A percentile compares a stretch with the other conserved stretches of the same genome.
Conservation (phyloP, 495 filamentous ascomycete genomes). For the Apodospora peruviana region DNA sequence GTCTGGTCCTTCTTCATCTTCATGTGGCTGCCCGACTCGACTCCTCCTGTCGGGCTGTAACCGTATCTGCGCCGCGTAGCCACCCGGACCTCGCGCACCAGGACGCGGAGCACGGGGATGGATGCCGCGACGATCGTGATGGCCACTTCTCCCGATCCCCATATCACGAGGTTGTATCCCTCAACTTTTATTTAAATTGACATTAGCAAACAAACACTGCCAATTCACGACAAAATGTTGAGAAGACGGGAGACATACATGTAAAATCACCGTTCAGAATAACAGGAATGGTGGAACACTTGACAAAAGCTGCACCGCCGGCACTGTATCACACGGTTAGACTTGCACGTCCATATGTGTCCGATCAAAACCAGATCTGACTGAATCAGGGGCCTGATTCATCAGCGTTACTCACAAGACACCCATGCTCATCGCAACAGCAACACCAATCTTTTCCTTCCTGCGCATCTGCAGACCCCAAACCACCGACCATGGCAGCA, state of each 20-base stretch:
- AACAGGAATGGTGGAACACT: slow-evolving; percentile 18
- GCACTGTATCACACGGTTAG: slow-evolving; percentile 12
- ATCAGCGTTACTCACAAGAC: slow-evolving; percentile 34
- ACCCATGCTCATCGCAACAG: slow-evolving; percentile 36
- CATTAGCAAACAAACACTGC: background rate
- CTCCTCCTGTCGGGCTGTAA: background rate
- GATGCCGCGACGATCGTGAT: slow-evolving; percentile 31
- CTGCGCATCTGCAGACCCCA: slow-evolving; percentile 27
- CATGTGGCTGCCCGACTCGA: background rate
- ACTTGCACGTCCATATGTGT: background rate
- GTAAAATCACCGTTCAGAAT: slow-evolving; percentile 19
- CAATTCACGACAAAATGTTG: background rate
- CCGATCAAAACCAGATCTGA: too few relatives aligned
- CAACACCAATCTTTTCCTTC: slow-evolving; percentile 34
- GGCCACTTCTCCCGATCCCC: slow-evolving; percentile 25
- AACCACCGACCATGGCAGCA: slow-evolving; percentile 31
- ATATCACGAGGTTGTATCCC: slow-evolving; percentile 22
- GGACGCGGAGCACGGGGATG: slow-evolving; percentile 27
- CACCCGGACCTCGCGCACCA: slow-evolving; percentile 16
- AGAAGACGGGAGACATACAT: slow-evolving; percentile 9
- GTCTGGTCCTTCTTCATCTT: slow-evolving; percentile 2
- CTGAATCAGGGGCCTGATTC: too few relatives aligned
- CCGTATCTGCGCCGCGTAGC: slow-evolving; percentile 7
- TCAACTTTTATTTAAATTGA: slow-evolving; percentile 12
- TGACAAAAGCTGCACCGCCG: slow-evolving; percentile 24